A percentile compares a stretch with the other conserved stretches of the same genome.
Conservation (phyloP, 2,329 filamentous ascomycete species). For the Davidsoniella neocaledoniae region DNA sequence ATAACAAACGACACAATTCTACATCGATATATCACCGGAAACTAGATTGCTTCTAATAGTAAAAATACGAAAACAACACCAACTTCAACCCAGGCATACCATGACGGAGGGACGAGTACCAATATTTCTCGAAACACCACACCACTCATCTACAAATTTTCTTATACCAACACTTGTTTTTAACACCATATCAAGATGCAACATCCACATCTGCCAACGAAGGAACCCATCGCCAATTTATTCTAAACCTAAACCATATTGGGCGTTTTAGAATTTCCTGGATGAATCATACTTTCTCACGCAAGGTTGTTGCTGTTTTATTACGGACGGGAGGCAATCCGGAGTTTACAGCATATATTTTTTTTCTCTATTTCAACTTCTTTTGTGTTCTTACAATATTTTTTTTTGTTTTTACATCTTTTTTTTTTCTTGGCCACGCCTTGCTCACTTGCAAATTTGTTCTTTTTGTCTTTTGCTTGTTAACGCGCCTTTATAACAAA, state of each 20-base stretch:
- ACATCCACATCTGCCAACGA: slow-evolving; percentile 2
- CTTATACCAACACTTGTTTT: slow-evolving; percentile 4
- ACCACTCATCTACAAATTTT: background rate
- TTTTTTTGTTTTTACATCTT: background rate
- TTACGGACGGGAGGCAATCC: slow-evolving; percentile 4
- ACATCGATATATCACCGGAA: background rate
- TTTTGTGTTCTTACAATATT: background rate
- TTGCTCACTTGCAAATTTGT: background rate
- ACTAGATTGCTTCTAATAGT: background rate
- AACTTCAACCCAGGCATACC: slow-evolving; percentile 8
- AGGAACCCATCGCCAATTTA: slow-evolving; percentile 2
- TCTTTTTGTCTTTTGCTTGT: background rate
- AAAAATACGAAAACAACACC: background rate
- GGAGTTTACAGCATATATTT: slow-evolving; percentile 5
- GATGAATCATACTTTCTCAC: slow-evolving; percentile 2
- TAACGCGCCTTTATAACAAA: too few relatives aligned
- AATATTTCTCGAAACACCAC: background rate
- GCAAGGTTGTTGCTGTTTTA: slow-evolving; percentile 5
- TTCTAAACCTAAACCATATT: background rate
- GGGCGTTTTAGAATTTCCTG: background rate
- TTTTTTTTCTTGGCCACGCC: background rate
- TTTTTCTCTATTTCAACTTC: background rate
- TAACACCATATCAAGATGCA: slow-evolving; percentile 4
- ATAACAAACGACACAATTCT: background rate
- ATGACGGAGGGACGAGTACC: slow-evolving; percentile 5